Percentiles rank a stretch among this genome's conserved stretches.
Evolutionary conservation across 2,329 filamentous ascomycete species (phyloP).

Genomic region (Knufia petricola): DNA sequence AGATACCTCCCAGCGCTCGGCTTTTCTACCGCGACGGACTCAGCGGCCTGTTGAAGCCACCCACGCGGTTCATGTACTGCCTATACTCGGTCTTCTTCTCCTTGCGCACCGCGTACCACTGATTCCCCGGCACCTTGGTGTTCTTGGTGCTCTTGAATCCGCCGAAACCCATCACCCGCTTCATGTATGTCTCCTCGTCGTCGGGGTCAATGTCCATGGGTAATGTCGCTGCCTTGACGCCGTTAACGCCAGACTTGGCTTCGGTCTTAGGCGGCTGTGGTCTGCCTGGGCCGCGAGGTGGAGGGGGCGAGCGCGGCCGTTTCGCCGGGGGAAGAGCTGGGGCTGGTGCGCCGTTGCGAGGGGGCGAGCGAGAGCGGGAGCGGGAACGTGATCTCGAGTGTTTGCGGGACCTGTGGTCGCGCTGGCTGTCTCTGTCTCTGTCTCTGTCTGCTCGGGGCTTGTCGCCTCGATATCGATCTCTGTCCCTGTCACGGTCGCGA

Average conservation of each 20-base stretch:
- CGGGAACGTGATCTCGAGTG: slow-evolving; percentile 23
- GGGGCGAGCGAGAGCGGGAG: slow-evolving; percentile 24
- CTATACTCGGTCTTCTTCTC: slow-evolving; percentile 92
- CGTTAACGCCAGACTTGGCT: slow-evolving; percentile 27
- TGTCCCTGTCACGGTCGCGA: slow-evolving; percentile 12
- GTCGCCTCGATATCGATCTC: not conserved
- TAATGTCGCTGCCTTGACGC: slow-evolving; percentile 20
- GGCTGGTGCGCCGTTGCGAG: slow-evolving; percentile 26
- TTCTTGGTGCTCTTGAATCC: slow-evolving; percentile 80
- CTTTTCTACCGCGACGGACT: slow-evolving; percentile 32
- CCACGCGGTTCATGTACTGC: slow-evolving; percentile 71
- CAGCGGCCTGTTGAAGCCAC: slow-evolving; percentile 42
- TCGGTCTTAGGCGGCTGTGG: slow-evolving; percentile 16
- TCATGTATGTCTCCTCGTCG: slow-evolving; percentile 61
- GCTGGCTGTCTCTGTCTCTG: slow-evolving; percentile 25
- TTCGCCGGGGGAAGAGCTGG: too few relatives aligned
- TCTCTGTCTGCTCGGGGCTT: slow-evolving; percentile 29
- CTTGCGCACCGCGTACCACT: slow-evolving; percentile 71
- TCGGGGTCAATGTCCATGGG: slow-evolving; percentile 30
- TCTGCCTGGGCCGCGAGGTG: not conserved
- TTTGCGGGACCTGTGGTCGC: slow-evolving; percentile 18
- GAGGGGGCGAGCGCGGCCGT: slow-evolving; percentile 25
- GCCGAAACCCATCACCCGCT: slow-evolving; percentile 81
- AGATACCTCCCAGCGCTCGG: not conserved
- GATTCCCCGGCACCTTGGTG: slow-evolving; percentile 80